These are phyloP conservation scores for Herpetospermum pedunculosum DNA, from an alignment of 306 rosid species.

Conservation along the genomic window DNA sequence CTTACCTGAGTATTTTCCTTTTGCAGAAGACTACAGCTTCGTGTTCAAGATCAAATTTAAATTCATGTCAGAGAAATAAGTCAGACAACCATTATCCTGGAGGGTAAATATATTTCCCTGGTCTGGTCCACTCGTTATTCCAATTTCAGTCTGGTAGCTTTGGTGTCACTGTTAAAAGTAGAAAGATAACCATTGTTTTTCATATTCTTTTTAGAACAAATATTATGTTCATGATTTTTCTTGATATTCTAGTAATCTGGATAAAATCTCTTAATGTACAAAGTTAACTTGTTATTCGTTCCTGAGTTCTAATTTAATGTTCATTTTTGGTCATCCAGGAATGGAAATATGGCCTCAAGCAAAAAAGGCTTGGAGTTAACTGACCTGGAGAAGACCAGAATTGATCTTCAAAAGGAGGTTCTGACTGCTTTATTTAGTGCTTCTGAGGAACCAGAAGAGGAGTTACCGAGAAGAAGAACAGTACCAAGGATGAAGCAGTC, in stretches of 20 bases:
- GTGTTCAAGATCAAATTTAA: conserved; percentile 21
- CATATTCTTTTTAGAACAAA: background rate
- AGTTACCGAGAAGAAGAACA: conserved; percentile 25
- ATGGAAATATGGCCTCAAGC: conserved; percentile 17
- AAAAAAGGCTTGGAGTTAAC: conserved; percentile 20
- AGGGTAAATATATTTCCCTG: conserved; percentile 29
- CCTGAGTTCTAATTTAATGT: conserved; percentile 15
- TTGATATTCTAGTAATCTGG: background rate
- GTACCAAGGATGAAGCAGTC: conserved; percentile 20
- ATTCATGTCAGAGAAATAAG: conserved; percentile 23
- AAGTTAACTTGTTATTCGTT: background rate
- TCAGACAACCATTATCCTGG: conserved; percentile 15
- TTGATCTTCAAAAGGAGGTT: conserved; percentile 48
- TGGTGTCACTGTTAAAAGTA: background rate
- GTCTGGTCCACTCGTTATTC: conserved; percentile 7
- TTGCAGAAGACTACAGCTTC: conserved; percentile 45
- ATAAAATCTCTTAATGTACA: background rate
- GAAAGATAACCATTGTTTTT: background rate
- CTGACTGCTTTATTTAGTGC: conserved; percentile 43
- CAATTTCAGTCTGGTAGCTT: background rate
- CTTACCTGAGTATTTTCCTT: conserved; percentile 11
- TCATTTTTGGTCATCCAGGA: conserved; percentile 21
- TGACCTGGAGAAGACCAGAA: conserved; percentile 20
- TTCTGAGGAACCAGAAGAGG: conserved; percentile 20
- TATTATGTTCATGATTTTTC: background rate